phyloP scores from a whole-genome alignment of 1,284 basidiomycete genomes.

The Cryptococcus sp. region DNA sequence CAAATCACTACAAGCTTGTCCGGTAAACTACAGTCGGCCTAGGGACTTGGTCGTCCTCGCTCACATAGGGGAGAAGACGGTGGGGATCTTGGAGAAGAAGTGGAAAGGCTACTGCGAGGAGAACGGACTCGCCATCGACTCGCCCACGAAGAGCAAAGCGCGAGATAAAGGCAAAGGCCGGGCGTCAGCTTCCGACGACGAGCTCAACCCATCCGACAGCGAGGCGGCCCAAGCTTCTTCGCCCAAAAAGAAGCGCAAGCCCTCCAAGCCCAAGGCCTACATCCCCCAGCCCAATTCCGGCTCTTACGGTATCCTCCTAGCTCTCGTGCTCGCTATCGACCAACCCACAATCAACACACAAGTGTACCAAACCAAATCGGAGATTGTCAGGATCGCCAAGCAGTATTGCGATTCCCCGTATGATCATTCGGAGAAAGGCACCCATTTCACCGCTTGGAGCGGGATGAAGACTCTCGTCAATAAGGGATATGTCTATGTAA shows the following conservation, averaged over 20 bases:
- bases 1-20: conserved; percentile 44
- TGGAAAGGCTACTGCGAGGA: conserved; percentile 39
- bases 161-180: conserved; percentile 20
- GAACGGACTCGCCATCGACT: conserved; percentile 29
- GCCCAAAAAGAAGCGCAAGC: conserved; percentile 12
- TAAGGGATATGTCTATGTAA: conserved; percentile 47
- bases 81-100: conserved; percentile 40
- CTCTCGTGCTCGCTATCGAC: conserved; percentile 41
- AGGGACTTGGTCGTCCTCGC: conserved; percentile 41
- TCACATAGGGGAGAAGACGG: conserved; percentile 48
- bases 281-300: conserved; percentile 46
- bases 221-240: not conserved
- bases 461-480: conserved; percentile 48
- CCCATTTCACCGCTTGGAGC: conserved; percentile 49
- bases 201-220: conserved; percentile 3
- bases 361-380: conserved; percentile 44
- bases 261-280: conserved; percentile 35
- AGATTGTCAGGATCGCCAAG: conserved; percentile 43
- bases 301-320: conserved; percentile 49
- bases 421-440: conserved; percentile 45
- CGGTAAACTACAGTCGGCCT: conserved; percentile 41
- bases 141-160: conserved; percentile 14
- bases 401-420: conserved; percentile 44
- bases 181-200: conserved; percentile 15
- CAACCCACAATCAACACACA: conserved; percentile 31